Evolutionary conservation across 768 basidiomycete genomes (phyloP).

Genomic region (Lyophyllum atratum): DNA sequence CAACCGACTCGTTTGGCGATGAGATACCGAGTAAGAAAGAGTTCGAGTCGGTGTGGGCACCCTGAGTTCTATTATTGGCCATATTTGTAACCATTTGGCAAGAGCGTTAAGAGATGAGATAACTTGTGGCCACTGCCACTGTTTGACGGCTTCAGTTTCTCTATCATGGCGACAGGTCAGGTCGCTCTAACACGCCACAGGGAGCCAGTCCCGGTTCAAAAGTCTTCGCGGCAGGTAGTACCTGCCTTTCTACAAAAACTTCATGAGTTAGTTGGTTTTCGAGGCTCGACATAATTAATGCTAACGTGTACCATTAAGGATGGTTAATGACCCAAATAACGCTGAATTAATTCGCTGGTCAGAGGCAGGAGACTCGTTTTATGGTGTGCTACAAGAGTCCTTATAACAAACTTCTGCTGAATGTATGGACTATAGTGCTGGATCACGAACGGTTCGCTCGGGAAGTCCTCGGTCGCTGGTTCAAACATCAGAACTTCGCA

Average conservation of each 20-base stretch:
- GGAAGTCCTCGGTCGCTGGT: constrained; percentile 90
- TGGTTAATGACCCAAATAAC: constrained; percentile 87
- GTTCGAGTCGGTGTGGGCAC: too few relatives aligned
- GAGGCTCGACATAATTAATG: constrained; percentile 4
- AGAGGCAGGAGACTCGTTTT: constrained; percentile 89
- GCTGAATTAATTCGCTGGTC: constrained; percentile 91
- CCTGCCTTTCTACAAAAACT: constrained; percentile 94
- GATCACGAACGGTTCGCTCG: constrained; percentile 90
- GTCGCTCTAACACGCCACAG: constrained; percentile 24
- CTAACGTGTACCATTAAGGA: constrained; percentile 47
- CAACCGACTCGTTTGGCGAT: too few relatives aligned
- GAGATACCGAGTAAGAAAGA: too few relatives aligned
- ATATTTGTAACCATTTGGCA: constrained; percentile 12
- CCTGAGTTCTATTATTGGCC: too few relatives aligned
- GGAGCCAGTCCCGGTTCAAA: constrained; percentile 32
- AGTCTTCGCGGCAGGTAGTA: constrained; percentile 38
- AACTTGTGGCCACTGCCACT: neutral
- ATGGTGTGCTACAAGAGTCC: constrained; percentile 49
- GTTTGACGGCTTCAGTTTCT: neutral
- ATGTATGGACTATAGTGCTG: constrained; percentile 56
- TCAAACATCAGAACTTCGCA: constrained; percentile 96
- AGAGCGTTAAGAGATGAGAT: constrained; percentile 15
- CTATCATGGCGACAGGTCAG: constrained; percentile 31
- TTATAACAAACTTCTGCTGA: neutral
- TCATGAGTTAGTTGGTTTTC: constrained; percentile 65